Evolutionary conservation across 306 rosid genomes (phyloP).

Genomic region (Dalbergia oliveri): DNA sequence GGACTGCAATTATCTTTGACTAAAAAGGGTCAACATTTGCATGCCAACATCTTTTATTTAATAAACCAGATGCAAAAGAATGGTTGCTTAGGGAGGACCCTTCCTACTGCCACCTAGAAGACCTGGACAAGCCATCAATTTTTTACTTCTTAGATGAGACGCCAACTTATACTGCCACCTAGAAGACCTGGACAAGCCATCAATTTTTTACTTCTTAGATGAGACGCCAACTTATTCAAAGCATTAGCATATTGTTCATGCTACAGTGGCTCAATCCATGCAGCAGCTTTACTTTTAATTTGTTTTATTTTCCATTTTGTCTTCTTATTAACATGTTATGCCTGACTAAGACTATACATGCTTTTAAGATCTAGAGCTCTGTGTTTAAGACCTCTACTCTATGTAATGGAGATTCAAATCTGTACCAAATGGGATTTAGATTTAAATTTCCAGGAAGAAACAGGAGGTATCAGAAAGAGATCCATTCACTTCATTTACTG

Average conservation of each 20-base stretch:
- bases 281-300: conserved; percentile 1
- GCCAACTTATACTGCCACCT: conserved; percentile 1
- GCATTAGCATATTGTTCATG: conserved; percentile 20
- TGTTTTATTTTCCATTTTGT: conserved; percentile 1
- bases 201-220: conserved; percentile 6
- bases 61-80: conserved; percentile 21
- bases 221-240: background rate
- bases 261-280: background rate
- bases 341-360: conserved; percentile 6
- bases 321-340: background rate
- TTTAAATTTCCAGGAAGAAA: conserved; percentile 5
- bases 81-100: conserved; percentile 17
- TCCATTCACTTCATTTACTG: conserved; percentile 15
- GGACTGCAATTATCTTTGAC: conserved; percentile 37
- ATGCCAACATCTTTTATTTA: background rate
- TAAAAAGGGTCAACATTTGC: conserved; percentile 12
- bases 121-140: conserved; percentile 27
- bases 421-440: conserved; percentile 12
- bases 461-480: background rate
- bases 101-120: conserved; percentile 33
- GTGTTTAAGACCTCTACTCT: conserved; percentile 7
- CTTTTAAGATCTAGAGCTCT: background rate
- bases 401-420: conserved; percentile 4
- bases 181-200: conserved; percentile 37
- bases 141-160: conserved; percentile 12